Base-by-base conservation (phyloP, 225 moss, liverwort and hornwort species). In the Asterella californica region DNA sequence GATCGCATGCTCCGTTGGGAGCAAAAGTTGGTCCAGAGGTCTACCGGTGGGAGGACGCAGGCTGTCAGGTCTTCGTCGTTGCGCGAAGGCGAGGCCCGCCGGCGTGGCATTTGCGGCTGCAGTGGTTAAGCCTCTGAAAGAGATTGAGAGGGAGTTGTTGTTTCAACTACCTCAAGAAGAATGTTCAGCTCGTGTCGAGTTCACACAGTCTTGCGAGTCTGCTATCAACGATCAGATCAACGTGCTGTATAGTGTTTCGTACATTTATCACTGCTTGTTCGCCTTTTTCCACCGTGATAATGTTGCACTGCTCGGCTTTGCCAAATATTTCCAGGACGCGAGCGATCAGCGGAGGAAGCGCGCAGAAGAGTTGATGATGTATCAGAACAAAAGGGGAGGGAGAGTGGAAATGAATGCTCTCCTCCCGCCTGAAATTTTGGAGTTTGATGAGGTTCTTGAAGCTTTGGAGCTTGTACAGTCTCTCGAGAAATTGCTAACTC, bases 181-280 rank as follows among this genome's bases (percentile, higher is more conserved):
- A 76, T 92, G 90, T 63, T 73, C 89, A 72, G 89, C 92, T 34
- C 88, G 92, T 2, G 89, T 90, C 74, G 85, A 88, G 0, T 92
- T 85, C 63, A 38, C 82, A 36, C 19, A 87, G 64, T 81, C 92
- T 66, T 87, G 88, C 63, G 92, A 92, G 76, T 89, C 86, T 36
- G 91, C 92, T 1, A 84, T 92, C 45, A 92, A 92, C 45, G 85
- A 92, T 50, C 92, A 91, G 81, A 92, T 92, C 36, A 90, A 91
- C 83, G 91, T 92, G 81, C 88, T 91, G 36, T 92, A 92, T 81
- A 91, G 88, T 74, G 84, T 90, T 18, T 92, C 92, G n/a, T 92
- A 92, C 78, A 86, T 92, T 30, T 92, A 92, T 76, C 91, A 92
- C 71, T 88, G 91, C 37, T 75, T 92, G 79, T 92, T 54, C 75